Percentiles rank a stretch among this genome's conserved stretches.
phyloP scores from a whole-genome alignment of 208 protist species.

The Trypanosoma rangeli region DNA sequence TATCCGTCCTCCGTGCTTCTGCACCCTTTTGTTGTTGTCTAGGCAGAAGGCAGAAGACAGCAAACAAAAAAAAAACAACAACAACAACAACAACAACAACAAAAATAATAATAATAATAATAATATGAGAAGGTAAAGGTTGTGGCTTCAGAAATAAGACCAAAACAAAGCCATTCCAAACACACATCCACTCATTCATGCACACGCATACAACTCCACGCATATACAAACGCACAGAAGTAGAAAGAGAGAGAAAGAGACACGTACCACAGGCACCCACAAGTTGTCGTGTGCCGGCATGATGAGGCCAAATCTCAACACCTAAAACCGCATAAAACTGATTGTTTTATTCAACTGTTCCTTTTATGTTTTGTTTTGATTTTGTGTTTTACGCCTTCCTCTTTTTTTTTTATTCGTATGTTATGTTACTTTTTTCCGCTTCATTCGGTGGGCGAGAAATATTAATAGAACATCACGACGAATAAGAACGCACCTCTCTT shows the following conservation, averaged over 20 bases:
- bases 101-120: slow-evolving; percentile 7
- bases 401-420: background rate
- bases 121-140: slow-evolving; percentile 17
- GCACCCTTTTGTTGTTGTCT: background rate
- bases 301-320: background rate
- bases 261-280: background rate
- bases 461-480: slow-evolving; percentile 12
- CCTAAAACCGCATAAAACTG: background rate
- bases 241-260: background rate
- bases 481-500: background rate
- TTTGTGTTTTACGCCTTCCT: background rate
- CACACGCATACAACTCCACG: background rate
- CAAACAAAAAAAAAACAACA: background rate
- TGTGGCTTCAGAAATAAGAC: slow-evolving; percentile 3
- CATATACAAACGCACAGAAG: background rate
- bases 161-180: background rate
- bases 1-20: background rate
- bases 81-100: background rate
- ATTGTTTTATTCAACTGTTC: slow-evolving; percentile 3
- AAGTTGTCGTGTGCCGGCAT: background rate
- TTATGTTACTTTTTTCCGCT: too few species aligned
- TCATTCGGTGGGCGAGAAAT: background rate
- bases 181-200: background rate
- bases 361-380: background rate
- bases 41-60: background rate